Evolutionary conservation across 495 filamentous ascomycete species (phyloP).

Genomic region (Daldinia vernicosa): DNA sequence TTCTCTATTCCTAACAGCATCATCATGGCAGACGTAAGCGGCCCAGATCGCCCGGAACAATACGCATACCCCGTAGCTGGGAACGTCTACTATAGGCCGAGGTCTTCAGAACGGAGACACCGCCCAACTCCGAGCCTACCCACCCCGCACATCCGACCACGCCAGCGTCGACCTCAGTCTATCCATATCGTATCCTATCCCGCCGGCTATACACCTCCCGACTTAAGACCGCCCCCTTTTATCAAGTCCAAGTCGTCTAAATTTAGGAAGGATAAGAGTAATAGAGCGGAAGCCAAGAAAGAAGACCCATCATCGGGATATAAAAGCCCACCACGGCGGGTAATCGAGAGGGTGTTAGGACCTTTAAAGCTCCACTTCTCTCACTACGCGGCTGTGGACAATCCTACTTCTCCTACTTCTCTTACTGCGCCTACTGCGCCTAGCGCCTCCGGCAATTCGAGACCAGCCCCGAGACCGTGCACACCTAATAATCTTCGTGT

Average conservation of each 20-base stretch:
- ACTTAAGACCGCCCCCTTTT: conserved; percentile 52
- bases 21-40: conserved; percentile 39
- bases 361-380: conserved; percentile 45
- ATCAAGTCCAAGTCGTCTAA: conserved; percentile 33
- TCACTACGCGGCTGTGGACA: conserved; percentile 29
- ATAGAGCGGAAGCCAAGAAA: conserved; percentile 34
- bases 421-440: conserved; percentile 24
- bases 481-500: conserved; percentile 6
- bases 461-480: conserved; percentile 26
- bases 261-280: conserved; percentile 45
- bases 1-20: conserved; percentile 36
- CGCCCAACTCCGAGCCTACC: conserved; percentile 51
- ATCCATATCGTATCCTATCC: conserved; percentile 66
- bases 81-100: conserved; percentile 56
- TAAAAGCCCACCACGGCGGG: conserved; percentile 42
- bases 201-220: conserved; percentile 58
- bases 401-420: conserved; percentile 19
- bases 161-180: conserved; percentile 61
- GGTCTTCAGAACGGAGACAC: conserved; percentile 45
- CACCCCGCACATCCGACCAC: conserved; percentile 59
- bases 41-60: conserved; percentile 40
- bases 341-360: conserved; percentile 54
- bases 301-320: conserved; percentile 33
- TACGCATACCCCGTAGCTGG: conserved; percentile 49
- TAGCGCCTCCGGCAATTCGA: conserved; percentile 10